phyloP scores from a whole-genome alignment of 2,329 filamentous ascomycete species.

The Allantophomopsis cytisporea region DNA sequence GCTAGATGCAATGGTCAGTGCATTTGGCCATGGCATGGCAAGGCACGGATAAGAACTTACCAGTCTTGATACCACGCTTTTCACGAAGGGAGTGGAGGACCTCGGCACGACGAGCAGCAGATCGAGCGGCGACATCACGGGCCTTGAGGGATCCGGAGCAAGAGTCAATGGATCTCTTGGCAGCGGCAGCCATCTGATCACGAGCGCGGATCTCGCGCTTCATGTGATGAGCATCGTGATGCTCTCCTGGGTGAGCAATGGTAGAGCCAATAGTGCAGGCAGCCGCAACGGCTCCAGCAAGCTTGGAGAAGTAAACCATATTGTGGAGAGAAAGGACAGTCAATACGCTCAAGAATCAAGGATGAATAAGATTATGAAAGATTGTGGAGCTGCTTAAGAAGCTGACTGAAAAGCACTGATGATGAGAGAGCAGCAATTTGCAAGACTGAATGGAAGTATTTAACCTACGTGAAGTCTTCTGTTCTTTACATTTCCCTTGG shows the following conservation, averaged over 20 bases:
- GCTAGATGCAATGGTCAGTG: neutral
- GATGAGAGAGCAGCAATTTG: too few species aligned
- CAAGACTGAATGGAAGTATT: too few species aligned
- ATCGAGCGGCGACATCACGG: conserved; percentile 19
- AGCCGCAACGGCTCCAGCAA: too few species aligned
- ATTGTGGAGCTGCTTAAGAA: too few species aligned
- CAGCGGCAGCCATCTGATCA: conserved; percentile 9
- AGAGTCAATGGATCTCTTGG: conserved; percentile 16
- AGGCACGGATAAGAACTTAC: conserved; percentile 1
- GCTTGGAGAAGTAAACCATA: too few species aligned
- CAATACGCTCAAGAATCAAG: too few species aligned
- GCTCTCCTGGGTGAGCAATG: conserved; percentile 10
- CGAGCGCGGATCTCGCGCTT: conserved; percentile 10
- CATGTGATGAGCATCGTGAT: conserved; percentile 6
- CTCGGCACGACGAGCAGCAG: conserved; percentile 19
- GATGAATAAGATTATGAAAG: too few species aligned
- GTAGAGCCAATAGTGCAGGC: conserved; percentile 2
- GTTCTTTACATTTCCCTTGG: too few species aligned
- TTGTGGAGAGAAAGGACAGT: too few species aligned
- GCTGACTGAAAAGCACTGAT: too few species aligned
- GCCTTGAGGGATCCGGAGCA: conserved; percentile 21
- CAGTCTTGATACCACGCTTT: conserved; percentile 12
- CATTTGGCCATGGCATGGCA: neutral
- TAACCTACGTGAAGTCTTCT: too few species aligned
- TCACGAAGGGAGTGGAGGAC: conserved; percentile 18